Percentiles rank a stretch among this genome's conserved stretches.
phyloP scores from a whole-genome alignment of 306 rosid genomes.

The Geum urbanum region DNA sequence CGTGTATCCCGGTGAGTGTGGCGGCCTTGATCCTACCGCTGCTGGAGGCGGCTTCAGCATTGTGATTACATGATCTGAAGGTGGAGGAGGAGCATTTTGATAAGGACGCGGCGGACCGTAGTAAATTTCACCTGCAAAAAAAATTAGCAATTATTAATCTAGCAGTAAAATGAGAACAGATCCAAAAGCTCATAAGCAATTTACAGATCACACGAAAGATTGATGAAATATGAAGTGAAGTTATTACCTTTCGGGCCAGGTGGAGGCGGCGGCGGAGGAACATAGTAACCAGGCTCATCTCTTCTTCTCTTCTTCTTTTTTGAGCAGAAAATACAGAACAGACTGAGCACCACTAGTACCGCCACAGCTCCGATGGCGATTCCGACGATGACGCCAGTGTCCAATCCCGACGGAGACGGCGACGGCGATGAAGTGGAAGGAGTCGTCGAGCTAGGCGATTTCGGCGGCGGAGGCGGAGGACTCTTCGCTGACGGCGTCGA shows the following conservation, averaged over 20 bases:
- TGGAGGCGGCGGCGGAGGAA: constrained; percentile 48
- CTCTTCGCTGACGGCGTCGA: constrained; percentile 21
- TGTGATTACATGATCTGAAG: constrained; percentile 39
- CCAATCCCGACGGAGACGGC: constrained; percentile 34
- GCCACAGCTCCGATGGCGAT: constrained; percentile 66
- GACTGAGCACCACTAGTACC: constrained; percentile 47
- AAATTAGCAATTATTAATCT: background rate
- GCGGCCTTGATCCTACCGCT: constrained; percentile 54
- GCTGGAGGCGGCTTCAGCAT: constrained; percentile 59
- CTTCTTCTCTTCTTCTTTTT: constrained; percentile 74
- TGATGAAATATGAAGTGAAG: background rate
- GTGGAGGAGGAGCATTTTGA: constrained; percentile 73
- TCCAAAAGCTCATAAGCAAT: background rate
- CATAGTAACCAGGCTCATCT: constrained; percentile 48
- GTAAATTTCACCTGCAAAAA: constrained; percentile 52
- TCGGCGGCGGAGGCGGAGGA: constrained; percentile 34
- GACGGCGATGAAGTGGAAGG: constrained; percentile 22
- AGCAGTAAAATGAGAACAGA: too few species aligned
- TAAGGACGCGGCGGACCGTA: constrained; percentile 56
- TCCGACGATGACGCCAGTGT: constrained; percentile 60
- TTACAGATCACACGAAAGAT: background rate
- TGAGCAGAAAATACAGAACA: constrained; percentile 50
- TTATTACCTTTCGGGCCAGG: constrained; percentile 58
- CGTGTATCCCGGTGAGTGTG: constrained; percentile 31
- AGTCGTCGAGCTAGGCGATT: constrained; percentile 25